Percentiles rank a stretch among this genome's conserved stretches.
Evolutionary conservation across 164 flowering plant genomes (phyloP).

Genomic region (Protea cynaroides): DNA sequence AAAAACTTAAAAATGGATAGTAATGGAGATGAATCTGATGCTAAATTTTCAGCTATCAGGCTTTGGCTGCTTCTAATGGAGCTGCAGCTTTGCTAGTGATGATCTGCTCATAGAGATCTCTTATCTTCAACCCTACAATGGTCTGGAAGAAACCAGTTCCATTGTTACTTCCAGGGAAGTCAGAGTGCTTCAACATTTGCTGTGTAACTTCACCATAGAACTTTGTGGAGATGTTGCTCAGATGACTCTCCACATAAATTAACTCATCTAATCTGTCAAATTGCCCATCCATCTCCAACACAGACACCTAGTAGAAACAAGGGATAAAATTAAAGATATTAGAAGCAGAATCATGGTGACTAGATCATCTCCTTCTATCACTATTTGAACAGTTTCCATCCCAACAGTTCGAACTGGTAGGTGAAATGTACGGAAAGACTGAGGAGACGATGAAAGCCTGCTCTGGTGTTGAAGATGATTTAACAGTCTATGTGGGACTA

Average conservation of each 20-base stretch:
- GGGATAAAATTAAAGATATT: neutral
- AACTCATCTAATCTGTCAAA: slow-evolving; percentile 96
- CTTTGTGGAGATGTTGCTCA: slow-evolving; percentile 85
- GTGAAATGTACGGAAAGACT: too few species aligned
- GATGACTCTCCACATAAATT: slow-evolving; percentile 86
- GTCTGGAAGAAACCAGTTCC: slow-evolving; percentile 97
- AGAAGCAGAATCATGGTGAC: too few species aligned
- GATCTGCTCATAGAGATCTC: slow-evolving; percentile 84
- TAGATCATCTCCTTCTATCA: too few species aligned
- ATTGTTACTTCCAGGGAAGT: slow-evolving; percentile 95
- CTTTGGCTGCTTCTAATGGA: slow-evolving; percentile 57
- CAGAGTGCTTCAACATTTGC: slow-evolving; percentile 84
- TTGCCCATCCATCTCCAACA: slow-evolving; percentile 95
- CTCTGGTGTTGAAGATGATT: too few species aligned
- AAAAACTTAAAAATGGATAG: slow-evolving; percentile 8
- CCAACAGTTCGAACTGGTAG: too few species aligned
- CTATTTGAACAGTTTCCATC: too few species aligned
- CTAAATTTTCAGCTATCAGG: slow-evolving; percentile 18
- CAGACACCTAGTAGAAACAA: slow-evolving; percentile 52
- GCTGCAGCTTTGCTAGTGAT: slow-evolving; percentile 35
- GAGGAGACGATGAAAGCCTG: too few species aligned
- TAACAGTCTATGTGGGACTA: too few species aligned
- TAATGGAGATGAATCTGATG: neutral
- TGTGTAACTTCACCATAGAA: slow-evolving; percentile 97
- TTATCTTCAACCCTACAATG: slow-evolving; percentile 78